These are phyloP conservation scores for Tolypocladium guangdongense DNA, from an alignment of 2,329 filamentous ascomycete genomes.

Conservation along the genomic window DNA sequence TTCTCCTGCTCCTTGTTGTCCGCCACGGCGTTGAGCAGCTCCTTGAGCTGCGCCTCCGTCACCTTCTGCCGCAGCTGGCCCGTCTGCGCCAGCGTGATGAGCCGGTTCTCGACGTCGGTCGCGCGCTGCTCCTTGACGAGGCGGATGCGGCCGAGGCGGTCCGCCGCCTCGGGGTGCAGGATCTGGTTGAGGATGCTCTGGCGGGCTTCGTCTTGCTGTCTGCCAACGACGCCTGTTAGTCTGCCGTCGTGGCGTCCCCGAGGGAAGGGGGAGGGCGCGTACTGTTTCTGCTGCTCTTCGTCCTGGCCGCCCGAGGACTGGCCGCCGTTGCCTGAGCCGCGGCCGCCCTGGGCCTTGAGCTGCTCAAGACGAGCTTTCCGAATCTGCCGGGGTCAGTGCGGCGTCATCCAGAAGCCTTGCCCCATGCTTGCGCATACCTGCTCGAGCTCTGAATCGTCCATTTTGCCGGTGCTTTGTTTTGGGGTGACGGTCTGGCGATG, in stretches of 20 bases:
- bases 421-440: constrained; percentile 17
- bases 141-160: constrained; percentile 86
- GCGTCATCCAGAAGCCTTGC: too few species aligned
- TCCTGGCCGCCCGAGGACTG: constrained; percentile 27
- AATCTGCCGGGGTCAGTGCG: constrained; percentile 45
- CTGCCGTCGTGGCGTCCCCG: background rate
- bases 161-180: constrained; percentile 84
- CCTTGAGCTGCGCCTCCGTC: constrained; percentile 87
- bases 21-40: constrained; percentile 73
- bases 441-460: constrained; percentile 34
- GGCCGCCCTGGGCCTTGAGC: constrained; percentile 61
- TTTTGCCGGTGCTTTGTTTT: constrained; percentile 11
- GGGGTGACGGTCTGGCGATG: constrained; percentile 1
- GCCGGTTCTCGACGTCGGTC: constrained; percentile 78
- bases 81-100: constrained; percentile 81
- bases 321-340: constrained; percentile 33
- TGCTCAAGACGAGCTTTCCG: constrained; percentile 86
- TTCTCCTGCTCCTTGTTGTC: constrained; percentile 71
- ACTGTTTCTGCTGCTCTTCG: constrained; percentile 50
- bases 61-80: constrained; percentile 84
- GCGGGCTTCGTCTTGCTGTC: constrained; percentile 56
- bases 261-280: background rate
- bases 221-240: constrained; percentile 10
- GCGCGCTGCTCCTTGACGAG: constrained; percentile 92
- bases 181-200: constrained; percentile 78